A percentile compares a stretch with the other conserved stretches of the same genome.
phyloP scores from a whole-genome alignment of 2,329 filamentous ascomycete genomes.

The Acrodontium crateriforme region DNA sequence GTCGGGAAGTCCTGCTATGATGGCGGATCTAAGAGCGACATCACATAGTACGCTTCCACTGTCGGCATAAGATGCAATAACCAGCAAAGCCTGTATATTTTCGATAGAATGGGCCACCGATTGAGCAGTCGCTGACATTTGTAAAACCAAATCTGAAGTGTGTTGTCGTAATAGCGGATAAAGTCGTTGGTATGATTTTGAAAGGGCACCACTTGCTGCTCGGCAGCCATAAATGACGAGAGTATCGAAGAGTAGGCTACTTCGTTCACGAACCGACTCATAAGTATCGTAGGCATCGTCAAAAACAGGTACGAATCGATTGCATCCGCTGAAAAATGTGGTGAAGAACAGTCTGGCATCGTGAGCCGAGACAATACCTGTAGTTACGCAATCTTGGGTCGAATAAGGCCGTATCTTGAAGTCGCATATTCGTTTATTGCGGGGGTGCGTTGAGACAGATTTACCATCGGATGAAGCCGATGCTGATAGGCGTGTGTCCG shows the following conservation, averaged over 20 bases:
- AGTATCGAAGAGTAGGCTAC: constrained; percentile 37
- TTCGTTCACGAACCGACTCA: constrained; percentile 32
- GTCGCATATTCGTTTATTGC: background rate
- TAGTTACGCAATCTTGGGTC: constrained; percentile 1
- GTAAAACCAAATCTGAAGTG: constrained; percentile 30
- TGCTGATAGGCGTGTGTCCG: background rate
- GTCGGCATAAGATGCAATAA: constrained; percentile 39
- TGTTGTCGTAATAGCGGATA: constrained; percentile 23
- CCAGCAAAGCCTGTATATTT: constrained; percentile 37
- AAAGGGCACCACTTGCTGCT: constrained; percentile 29
- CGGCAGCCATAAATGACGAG: constrained; percentile 41
- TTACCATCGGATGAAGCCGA: background rate
- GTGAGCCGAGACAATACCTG: constrained; percentile 1
- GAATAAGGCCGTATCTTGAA: constrained; percentile 3
- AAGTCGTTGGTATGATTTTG: constrained; percentile 23
- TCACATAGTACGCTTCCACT: constrained; percentile 38
- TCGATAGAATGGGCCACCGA: constrained; percentile 31
- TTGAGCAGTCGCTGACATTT: constrained; percentile 22
- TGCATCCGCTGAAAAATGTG: constrained; percentile 16
- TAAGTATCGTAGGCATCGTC: constrained; percentile 33
- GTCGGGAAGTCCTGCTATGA: constrained; percentile 31
- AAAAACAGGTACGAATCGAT: constrained; percentile 38
- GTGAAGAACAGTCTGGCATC: constrained; percentile 5
- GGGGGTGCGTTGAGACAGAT: background rate
- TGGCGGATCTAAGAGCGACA: constrained; percentile 37